phyloP scores from a whole-genome alignment of 2,329 filamentous ascomycete species.

The Neocatenulostroma microsporum region DNA sequence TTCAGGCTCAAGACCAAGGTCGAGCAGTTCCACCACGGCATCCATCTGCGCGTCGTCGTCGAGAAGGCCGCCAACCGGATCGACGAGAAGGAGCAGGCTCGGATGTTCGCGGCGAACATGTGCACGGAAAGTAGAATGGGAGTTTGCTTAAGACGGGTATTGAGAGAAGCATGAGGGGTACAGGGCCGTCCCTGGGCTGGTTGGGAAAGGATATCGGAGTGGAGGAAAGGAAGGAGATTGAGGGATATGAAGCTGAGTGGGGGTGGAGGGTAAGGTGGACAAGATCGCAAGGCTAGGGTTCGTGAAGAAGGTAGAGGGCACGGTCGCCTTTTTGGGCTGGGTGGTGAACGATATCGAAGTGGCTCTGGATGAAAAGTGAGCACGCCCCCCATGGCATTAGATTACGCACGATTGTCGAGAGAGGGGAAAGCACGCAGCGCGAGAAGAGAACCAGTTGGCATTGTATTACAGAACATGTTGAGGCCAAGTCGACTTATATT shows the following conservation, averaged over 20 bases:
- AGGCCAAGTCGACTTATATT: too few relatives aligned
- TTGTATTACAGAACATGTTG: too few relatives aligned
- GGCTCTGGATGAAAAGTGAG: too few relatives aligned
- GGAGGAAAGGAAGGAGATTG: slow-evolving; percentile 5
- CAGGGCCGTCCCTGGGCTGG: neutral
- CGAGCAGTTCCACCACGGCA: neutral
- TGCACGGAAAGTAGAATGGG: neutral
- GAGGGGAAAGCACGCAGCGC: too few relatives aligned
- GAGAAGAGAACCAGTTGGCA: too few relatives aligned
- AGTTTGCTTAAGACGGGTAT: neutral
- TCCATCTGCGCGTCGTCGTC: neutral
- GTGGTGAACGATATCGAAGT: too few relatives aligned
- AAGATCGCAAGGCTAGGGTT: slow-evolving; percentile 1
- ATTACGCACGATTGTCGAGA: too few relatives aligned
- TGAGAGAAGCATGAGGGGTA: neutral
- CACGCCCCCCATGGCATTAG: too few relatives aligned
- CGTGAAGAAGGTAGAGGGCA: neutral
- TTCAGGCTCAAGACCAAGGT: slow-evolving; percentile 6
- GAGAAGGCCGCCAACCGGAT: neutral
- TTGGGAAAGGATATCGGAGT: slow-evolving; percentile 1
- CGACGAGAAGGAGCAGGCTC: neutral
- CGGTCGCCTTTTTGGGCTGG: too few relatives aligned
- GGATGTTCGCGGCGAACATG: neutral
- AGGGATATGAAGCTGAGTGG: neutral
- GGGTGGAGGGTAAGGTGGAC: slow-evolving; percentile 2